Evolutionary conservation across 2,329 filamentous ascomycete genomes (phyloP).

Genomic region (Colletotrichum tabaci): DNA sequence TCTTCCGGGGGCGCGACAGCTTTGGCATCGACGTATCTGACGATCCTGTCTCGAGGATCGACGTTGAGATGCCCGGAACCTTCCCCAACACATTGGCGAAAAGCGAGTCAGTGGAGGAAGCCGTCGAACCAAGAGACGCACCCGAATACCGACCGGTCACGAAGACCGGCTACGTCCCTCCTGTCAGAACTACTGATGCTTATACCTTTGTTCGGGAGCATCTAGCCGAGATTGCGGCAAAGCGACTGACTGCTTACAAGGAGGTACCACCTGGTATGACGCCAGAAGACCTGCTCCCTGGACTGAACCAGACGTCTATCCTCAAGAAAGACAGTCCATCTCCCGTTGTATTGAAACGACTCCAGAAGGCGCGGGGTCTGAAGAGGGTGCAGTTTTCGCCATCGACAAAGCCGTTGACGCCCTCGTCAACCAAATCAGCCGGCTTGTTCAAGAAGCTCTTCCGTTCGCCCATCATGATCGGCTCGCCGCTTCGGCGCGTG

Average conservation of each 20-base stretch:
- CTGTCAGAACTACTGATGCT: constrained; percentile 28
- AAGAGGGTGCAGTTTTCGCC: constrained; percentile 38
- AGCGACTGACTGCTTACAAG: background rate
- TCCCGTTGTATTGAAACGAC: constrained; percentile 31
- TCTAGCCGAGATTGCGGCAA: constrained; percentile 30
- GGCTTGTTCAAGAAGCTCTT: constrained; percentile 29
- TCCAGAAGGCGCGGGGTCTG: constrained; percentile 32
- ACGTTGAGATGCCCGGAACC: constrained; percentile 33
- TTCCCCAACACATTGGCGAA: constrained; percentile 26
- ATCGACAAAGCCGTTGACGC: constrained; percentile 8
- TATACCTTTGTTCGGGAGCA: constrained; percentile 33
- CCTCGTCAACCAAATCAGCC: constrained; percentile 2
- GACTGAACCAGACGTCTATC: background rate
- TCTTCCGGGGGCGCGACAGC: constrained; percentile 31
- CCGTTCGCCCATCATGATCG: background rate
- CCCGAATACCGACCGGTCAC: background rate
- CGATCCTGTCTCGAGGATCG: background rate
- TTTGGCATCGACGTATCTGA: constrained; percentile 27
- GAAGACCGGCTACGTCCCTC: constrained; percentile 6
- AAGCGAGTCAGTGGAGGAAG: constrained; percentile 3
- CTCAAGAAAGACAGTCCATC: constrained; percentile 26
- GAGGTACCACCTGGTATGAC: background rate
- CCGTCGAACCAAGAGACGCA: background rate
- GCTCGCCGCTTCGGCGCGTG: constrained; percentile 14
- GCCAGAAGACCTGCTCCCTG: background rate